phyloP scores from a whole-genome alignment of 2,329 filamentous ascomycete genomes.

The Xylaria sp. region DNA sequence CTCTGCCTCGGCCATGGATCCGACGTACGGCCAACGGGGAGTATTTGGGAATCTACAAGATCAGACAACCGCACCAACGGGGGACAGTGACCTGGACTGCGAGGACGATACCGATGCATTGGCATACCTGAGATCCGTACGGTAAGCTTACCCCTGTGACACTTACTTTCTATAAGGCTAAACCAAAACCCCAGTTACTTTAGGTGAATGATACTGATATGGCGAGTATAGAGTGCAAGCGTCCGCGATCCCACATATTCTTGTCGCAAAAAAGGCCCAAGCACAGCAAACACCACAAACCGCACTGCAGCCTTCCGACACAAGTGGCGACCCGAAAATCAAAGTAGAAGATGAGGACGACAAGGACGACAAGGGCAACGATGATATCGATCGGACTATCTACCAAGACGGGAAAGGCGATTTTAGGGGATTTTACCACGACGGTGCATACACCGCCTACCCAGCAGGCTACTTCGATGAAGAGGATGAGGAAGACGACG shows the following conservation, averaged over 20 bases:
- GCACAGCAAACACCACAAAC: slow-evolving; percentile 51
- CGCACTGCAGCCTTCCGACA: slow-evolving; percentile 22
- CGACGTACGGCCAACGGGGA: slow-evolving; percentile 59
- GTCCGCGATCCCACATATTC: slow-evolving; percentile 69
- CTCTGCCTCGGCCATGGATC: slow-evolving; percentile 42
- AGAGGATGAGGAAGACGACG: slow-evolving; percentile 33
- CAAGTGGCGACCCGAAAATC: slow-evolving; percentile 36
- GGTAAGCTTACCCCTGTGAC: slow-evolving; percentile 47
- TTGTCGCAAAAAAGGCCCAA: slow-evolving; percentile 63
- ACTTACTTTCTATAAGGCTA: slow-evolving; percentile 22
- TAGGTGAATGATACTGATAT: slow-evolving; percentile 48
- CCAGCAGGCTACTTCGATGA: slow-evolving; percentile 44
- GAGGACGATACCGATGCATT: slow-evolving; percentile 59
- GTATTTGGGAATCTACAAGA: slow-evolving; percentile 60
- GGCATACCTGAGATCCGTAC: slow-evolving; percentile 61
- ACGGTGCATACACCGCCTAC: slow-evolving; percentile 76
- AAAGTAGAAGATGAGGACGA: slow-evolving; percentile 35
- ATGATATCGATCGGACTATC: slow-evolving; percentile 44
- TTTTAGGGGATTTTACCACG: slow-evolving; percentile 68
- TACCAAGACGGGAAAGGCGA: slow-evolving; percentile 56
- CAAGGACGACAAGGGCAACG: slow-evolving; percentile 33
- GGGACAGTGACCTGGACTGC: slow-evolving; percentile 54
- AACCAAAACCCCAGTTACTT: slow-evolving; percentile 23
- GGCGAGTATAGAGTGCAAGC: slow-evolving; percentile 72
- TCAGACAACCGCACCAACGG: slow-evolving; percentile 37